Conservation (phyloP, 371 early-diverging fungal species). For the Homolaphlyctis polyrhiza region DNA sequence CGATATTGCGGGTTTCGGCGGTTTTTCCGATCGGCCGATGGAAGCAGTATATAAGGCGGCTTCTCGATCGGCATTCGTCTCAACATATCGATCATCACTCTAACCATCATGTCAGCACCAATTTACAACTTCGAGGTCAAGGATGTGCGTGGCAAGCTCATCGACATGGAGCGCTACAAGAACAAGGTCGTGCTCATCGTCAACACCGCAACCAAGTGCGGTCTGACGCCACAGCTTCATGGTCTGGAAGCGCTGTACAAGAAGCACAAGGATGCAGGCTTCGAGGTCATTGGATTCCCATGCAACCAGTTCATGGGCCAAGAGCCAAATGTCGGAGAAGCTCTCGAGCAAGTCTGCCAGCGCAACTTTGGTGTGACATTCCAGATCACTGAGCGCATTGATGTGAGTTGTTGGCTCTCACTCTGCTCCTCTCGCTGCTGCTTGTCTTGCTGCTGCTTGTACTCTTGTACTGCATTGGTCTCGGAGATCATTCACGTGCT, state of each 20-base stretch:
- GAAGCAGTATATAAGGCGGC: no score
- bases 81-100: no score
- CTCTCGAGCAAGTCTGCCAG: slow-evolving; percentile 44
- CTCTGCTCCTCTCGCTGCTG: no score
- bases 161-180: slow-evolving; percentile 41
- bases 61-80: no score
- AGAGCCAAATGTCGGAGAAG: background rate
- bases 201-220: slow-evolving; percentile 96
- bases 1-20: no score
- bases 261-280: slow-evolving; percentile 70
- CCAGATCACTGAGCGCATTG: slow-evolving; percentile 78
- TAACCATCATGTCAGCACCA: no score
- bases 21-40: no score
- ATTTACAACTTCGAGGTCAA: slow-evolving; percentile 54
- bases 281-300: slow-evolving; percentile 57
- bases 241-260: slow-evolving; percentile 76
- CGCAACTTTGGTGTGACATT: slow-evolving; percentile 69
- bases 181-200: slow-evolving; percentile 83
- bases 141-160: slow-evolving; percentile 42
- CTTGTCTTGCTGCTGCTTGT: slow-evolving; percentile 2
- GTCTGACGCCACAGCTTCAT: slow-evolving; percentile 82
- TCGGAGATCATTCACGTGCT: background rate
- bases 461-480: no score
- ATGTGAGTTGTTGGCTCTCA: slow-evolving; percentile 16
- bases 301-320: slow-evolving; percentile 45